Conservation (phyloP, 169 alveolate genomes). For the Cryptosporidium muris region DNA sequence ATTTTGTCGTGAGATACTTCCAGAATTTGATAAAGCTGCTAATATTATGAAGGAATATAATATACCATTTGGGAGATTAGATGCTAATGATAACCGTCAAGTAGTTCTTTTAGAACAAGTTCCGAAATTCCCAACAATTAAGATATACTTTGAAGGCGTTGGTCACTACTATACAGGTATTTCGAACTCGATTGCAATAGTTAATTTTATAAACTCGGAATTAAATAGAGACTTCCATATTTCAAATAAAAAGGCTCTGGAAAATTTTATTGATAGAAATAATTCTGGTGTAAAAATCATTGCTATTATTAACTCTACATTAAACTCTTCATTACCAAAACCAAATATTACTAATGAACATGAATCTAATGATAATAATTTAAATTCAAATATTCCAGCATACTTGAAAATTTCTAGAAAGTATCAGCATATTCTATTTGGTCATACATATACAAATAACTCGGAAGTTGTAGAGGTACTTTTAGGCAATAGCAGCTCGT, state of each 20-base stretch:
- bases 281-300: constrained; percentile 19
- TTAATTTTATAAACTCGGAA: constrained; percentile 40
- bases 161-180: constrained; percentile 40
- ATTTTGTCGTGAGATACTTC: constrained; percentile 54
- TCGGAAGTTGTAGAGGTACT: constrained; percentile 29
- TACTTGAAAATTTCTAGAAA: constrained; percentile 31
- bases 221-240: constrained; percentile 36
- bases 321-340: constrained; percentile 6
- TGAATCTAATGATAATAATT: too few species aligned
- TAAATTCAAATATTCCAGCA: not conserved
- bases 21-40: constrained; percentile 67
- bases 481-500: not conserved
- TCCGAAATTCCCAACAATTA: constrained; percentile 55
- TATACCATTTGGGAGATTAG: constrained; percentile 49
- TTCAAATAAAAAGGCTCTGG: constrained; percentile 3
- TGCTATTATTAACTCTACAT: constrained; percentile 25
- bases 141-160: constrained; percentile 42
- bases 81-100: constrained; percentile 54
- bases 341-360: too few species aligned
- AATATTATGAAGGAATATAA: constrained; percentile 15
- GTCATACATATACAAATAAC: constrained; percentile 23
- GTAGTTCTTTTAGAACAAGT: constrained; percentile 42
- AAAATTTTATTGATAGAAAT: constrained; percentile 9
- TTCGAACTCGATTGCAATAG: constrained; percentile 43
- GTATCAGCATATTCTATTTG: constrained; percentile 42